Percentiles rank a stretch among this genome's conserved stretches.
phyloP scores from a whole-genome alignment of 2,329 filamentous ascomycete genomes.

The Xylaria sp. region DNA sequence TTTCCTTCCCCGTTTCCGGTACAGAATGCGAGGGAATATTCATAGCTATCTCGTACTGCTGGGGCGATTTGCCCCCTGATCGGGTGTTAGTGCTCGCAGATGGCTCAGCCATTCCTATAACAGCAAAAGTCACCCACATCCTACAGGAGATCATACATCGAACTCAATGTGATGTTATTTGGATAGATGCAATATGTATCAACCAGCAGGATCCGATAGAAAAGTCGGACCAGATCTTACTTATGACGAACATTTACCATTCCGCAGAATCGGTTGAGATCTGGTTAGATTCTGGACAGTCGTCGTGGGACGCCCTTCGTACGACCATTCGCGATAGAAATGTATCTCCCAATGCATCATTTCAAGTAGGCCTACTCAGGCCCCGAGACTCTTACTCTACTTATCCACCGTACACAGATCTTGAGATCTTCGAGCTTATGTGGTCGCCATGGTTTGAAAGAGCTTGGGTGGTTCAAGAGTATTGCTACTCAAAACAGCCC shows the following conservation, averaged over 20 bases:
- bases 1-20: background rate
- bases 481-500: background rate
- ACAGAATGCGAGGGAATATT: background rate
- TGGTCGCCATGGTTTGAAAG: slow-evolving; percentile 15
- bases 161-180: background rate
- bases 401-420: background rate
- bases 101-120: slow-evolving; percentile 1
- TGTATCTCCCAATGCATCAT: background rate
- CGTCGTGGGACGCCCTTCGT: background rate
- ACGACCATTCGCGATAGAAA: background rate
- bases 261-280: slow-evolving; percentile 8
- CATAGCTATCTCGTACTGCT: slow-evolving; percentile 9
- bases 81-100: background rate
- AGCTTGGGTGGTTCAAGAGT: slow-evolving; percentile 12
- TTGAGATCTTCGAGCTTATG: slow-evolving; percentile 6
- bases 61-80: background rate
- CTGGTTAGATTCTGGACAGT: background rate
- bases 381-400: background rate
- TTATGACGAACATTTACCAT: slow-evolving; percentile 2
- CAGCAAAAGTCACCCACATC: background rate
- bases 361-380: background rate
- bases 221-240: background rate
- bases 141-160: background rate
- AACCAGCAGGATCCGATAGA: slow-evolving; percentile 9
- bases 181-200: slow-evolving; percentile 10